phyloP scores from a whole-genome alignment of 169 alveolate genomes.

The Cryptosporidium sp. region DNA sequence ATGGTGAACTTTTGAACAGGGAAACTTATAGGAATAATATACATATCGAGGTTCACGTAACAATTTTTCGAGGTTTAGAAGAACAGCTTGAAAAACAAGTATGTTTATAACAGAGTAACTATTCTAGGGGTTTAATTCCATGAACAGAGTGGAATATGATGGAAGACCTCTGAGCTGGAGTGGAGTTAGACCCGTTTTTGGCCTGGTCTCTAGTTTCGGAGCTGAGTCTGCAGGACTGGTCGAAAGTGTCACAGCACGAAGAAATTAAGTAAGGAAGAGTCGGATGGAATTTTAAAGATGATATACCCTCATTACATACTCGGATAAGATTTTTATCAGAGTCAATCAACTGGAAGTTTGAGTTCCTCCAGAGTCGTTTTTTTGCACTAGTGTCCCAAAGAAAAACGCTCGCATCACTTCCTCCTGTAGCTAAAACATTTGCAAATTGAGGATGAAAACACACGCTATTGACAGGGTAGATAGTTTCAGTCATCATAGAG shows the following conservation, averaged over 20 bases:
- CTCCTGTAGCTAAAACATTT: slow-evolving; percentile 63
- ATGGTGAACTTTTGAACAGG: not conserved
- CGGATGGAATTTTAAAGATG: slow-evolving; percentile 47
- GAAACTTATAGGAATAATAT: no score
- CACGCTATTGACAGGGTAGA: slow-evolving; percentile 55
- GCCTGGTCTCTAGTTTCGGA: slow-evolving; percentile 20
- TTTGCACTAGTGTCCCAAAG: slow-evolving; percentile 71
- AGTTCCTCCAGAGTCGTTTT: slow-evolving; percentile 71
- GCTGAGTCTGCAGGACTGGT: slow-evolving; percentile 1
- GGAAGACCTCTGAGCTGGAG: slow-evolving; percentile 11
- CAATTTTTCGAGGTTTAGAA: not conserved
- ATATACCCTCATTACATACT: slow-evolving; percentile 40
- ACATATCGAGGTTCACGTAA: not conserved
- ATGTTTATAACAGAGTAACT: not conserved
- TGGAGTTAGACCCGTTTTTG: not conserved
- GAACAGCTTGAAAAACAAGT: not conserved
- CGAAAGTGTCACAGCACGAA: slow-evolving; percentile 47
- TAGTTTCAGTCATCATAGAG: slow-evolving; percentile 52
- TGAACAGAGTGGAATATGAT: slow-evolving; percentile 44
- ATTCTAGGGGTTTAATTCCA: slow-evolving; percentile 43
- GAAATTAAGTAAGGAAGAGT: slow-evolving; percentile 33
- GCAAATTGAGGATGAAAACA: slow-evolving; percentile 36
- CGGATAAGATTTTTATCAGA: slow-evolving; percentile 8
- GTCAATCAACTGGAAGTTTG: slow-evolving; percentile 53
- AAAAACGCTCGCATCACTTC: slow-evolving; percentile 62